Conservation (phyloP, 202 grass and related monocot genomes). For the Cymbopogon flexuosus region DNA sequence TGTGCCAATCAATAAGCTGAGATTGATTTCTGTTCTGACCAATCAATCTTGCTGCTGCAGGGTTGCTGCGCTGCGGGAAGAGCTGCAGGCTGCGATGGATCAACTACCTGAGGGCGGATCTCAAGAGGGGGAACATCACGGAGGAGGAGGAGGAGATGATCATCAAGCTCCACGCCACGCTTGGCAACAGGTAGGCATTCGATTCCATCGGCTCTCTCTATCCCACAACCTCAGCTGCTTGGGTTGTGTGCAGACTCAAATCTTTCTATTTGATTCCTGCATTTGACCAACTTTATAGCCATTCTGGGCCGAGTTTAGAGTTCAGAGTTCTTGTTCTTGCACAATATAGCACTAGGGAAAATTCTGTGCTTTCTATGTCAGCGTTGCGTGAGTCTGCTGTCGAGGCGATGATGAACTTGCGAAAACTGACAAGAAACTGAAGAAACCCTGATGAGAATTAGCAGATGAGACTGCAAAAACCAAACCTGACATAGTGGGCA, state of each 20-base stretch:
- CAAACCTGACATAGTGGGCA: not conserved
- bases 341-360: not conserved
- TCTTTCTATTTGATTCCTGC: not conserved
- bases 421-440: not conserved
- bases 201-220: not conserved
- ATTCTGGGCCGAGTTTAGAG: not conserved
- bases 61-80: slow-evolving; percentile 52
- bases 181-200: slow-evolving; percentile 46
- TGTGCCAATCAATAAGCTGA: no score
- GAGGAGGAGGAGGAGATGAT: slow-evolving; percentile 47
- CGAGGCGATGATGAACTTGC: not conserved
- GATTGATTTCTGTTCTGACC: not conserved
- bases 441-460: not conserved
- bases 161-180: slow-evolving; percentile 52
- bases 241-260: not conserved
- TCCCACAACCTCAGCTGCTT: not conserved
- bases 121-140: slow-evolving; percentile 57
- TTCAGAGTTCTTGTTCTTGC: not conserved
- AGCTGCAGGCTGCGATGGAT: slow-evolving; percentile 58
- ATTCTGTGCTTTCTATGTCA: no score
- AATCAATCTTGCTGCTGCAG: not conserved
- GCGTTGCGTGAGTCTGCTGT: not conserved
- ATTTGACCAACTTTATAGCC: not conserved
- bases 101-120: slow-evolving; percentile 50
- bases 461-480: not conserved